These are phyloP conservation scores for Naganishia onofrii DNA, from an alignment of 768 basidiomycete genomes.

Conservation along the genomic window DNA sequence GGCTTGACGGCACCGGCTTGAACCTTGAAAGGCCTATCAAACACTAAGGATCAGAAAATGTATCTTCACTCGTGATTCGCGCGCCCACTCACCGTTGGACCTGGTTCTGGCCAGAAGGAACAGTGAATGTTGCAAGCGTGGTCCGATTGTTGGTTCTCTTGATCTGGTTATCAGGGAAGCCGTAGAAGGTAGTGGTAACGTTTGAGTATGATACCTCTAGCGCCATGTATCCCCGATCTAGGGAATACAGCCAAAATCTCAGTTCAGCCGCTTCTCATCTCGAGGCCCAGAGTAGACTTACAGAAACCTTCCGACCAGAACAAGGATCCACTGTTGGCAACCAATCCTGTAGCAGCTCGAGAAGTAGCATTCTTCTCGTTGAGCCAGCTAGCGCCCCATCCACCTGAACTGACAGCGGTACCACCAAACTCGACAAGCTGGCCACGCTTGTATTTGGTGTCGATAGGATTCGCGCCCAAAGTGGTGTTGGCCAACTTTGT, in stretches of 20 bases:
- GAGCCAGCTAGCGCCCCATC: slow-evolving; percentile 56
- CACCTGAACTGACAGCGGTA: slow-evolving; percentile 60
- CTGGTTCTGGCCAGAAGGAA: slow-evolving; percentile 19
- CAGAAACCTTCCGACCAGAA: slow-evolving; percentile 64
- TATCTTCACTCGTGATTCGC: not conserved
- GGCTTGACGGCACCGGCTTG: slow-evolving; percentile 34
- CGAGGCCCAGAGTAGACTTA: slow-evolving; percentile 13
- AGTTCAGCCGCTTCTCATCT: not conserved
- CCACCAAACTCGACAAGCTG: slow-evolving; percentile 64
- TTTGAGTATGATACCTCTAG: slow-evolving; percentile 34
- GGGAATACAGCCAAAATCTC: not conserved
- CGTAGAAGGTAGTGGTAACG: slow-evolving; percentile 25
- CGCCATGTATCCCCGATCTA: slow-evolving; percentile 40
- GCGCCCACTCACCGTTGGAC: slow-evolving; percentile 21
- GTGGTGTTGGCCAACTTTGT: slow-evolving; percentile 36
- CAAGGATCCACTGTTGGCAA: slow-evolving; percentile 56
- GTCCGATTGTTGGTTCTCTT: slow-evolving; percentile 25
- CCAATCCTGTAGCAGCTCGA: slow-evolving; percentile 52
- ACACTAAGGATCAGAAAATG: not conserved
- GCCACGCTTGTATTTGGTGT: slow-evolving; percentile 57
- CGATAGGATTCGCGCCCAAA: slow-evolving; percentile 47
- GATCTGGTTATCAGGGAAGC: slow-evolving; percentile 19
- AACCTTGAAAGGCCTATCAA: slow-evolving; percentile 19
- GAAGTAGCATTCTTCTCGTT: slow-evolving; percentile 54
- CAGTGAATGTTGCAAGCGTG: slow-evolving; percentile 6